These are phyloP conservation scores for Aspergillus affinis DNA, from an alignment of 495 filamentous ascomycete genomes.

Conservation along the genomic window DNA sequence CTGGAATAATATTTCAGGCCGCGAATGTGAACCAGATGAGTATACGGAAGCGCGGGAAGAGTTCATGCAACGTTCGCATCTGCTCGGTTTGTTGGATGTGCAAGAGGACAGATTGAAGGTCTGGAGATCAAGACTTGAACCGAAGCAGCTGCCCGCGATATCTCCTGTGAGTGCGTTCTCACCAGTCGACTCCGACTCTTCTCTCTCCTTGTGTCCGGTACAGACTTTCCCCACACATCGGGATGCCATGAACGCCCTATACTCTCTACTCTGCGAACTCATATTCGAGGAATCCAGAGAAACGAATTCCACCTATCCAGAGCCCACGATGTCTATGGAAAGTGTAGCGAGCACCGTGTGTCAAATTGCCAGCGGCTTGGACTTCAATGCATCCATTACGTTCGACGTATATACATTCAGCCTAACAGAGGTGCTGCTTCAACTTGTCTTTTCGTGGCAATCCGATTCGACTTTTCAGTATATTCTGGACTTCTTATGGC, in stretches of 20 bases:
- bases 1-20: constrained; percentile 11
- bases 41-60: constrained; percentile 11
- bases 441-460: constrained; percentile 9
- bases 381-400: constrained; percentile 7
- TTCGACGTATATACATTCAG: constrained; percentile 20
- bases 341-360: constrained; percentile 3
- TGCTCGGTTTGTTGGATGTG: constrained; percentile 15
- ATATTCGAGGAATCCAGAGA: constrained; percentile 8
- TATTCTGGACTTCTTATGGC: constrained; percentile 17
- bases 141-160: not conserved
- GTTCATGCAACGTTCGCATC: constrained; percentile 14
- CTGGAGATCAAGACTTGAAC: constrained; percentile 12
- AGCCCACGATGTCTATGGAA: not conserved
- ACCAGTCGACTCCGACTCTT: not conserved
- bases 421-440: constrained; percentile 16
- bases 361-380: constrained; percentile 5
- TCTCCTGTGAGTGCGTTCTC: not conserved
- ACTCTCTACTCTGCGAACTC: constrained; percentile 15
- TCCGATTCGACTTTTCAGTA: constrained; percentile 9
- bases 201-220: not conserved
- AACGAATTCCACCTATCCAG: not conserved
- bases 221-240: constrained; percentile 9
- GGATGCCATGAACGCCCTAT: constrained; percentile 21
- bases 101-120: constrained; percentile 15
- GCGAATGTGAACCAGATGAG: constrained; percentile 6